Evolutionary conservation across 1,284 basidiomycete genomes (phyloP).

Genomic region (Heliocybe sulcata): DNA sequence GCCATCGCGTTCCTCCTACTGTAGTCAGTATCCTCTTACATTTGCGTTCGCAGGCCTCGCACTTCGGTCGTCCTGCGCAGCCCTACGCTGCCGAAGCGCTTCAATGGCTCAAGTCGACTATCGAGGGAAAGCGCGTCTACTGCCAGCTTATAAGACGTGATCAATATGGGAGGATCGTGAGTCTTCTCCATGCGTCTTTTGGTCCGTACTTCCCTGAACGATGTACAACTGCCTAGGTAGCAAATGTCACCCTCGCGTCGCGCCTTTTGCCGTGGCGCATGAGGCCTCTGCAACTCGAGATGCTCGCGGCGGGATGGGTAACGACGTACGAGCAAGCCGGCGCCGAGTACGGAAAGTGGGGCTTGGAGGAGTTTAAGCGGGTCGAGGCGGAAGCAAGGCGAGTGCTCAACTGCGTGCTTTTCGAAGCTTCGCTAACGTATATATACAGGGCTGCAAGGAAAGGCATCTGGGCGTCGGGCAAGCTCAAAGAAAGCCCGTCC

Average conservation of each 20-base stretch:
- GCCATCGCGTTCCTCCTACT: background rate
- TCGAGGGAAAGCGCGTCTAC: constrained; percentile 52
- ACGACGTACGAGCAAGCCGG: constrained; percentile 70
- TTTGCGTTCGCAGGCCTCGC: constrained; percentile 40
- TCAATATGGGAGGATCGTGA: constrained; percentile 76
- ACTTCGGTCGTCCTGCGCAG: constrained; percentile 77
- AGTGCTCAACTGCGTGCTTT: too few species aligned
- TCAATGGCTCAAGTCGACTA: constrained; percentile 56
- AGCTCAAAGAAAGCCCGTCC: constrained; percentile 57
- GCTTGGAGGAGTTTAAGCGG: constrained; percentile 53
- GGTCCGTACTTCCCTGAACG: background rate
- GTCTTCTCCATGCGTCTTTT: constrained; percentile 12
- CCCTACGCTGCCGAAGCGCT: constrained; percentile 66
- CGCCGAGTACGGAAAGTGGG: constrained; percentile 70
- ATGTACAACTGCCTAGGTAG: background rate
- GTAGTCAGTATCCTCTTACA: too few species aligned
- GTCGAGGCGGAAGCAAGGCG: constrained; percentile 66
- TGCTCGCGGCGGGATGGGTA: constrained; percentile 73
- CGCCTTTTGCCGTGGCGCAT: constrained; percentile 11
- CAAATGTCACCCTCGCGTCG: constrained; percentile 27
- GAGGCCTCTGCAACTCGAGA: constrained; percentile 57
- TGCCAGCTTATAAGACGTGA: constrained; percentile 72
- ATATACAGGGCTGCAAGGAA: constrained; percentile 38
- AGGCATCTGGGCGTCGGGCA: constrained; percentile 70
- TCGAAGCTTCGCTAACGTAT: too few species aligned